phyloP scores from a whole-genome alignment of 176 grass and related monocot genomes.

The Poa annua region DNA sequence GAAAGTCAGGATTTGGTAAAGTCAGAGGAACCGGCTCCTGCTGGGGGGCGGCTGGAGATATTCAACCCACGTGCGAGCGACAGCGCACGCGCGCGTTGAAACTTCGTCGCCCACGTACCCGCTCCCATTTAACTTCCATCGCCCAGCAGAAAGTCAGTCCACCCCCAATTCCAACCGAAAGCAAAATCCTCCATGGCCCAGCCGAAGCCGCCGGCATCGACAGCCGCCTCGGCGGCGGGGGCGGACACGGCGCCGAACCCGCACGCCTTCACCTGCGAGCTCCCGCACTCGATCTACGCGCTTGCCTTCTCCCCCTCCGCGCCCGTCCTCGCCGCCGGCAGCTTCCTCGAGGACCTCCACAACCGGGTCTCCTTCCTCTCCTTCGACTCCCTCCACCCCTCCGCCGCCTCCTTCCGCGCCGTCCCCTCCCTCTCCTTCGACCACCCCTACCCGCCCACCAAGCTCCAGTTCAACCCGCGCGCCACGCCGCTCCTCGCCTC shows the following conservation, averaged over 20 bases:
- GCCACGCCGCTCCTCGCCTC: conserved; percentile 69
- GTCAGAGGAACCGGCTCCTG: no score
- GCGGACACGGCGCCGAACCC: conserved; percentile 50
- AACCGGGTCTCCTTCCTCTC: conserved; percentile 83
- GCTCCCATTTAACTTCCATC: neutral
- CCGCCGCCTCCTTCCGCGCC: conserved; percentile 65
- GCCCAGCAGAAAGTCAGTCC: neutral
- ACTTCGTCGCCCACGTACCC: neutral
- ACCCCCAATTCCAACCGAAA: conserved; percentile 38
- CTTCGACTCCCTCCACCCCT: conserved; percentile 68
- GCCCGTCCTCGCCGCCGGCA: conserved; percentile 75
- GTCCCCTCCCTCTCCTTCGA: conserved; percentile 85
- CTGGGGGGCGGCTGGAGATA: no score
- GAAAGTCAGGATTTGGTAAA: no score
- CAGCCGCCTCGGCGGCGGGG: conserved; percentile 37
- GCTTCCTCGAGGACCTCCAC: conserved; percentile 78
- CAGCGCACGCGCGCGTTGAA: conserved; percentile 35
- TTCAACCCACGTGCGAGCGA: conserved; percentile 39
- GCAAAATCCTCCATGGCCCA: conserved; percentile 42
- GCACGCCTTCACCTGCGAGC: conserved; percentile 83
- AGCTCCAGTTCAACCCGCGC: conserved; percentile 88
- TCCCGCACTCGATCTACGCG: conserved; percentile 86
- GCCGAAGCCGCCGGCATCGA: conserved; percentile 41
- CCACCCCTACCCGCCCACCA: conserved; percentile 89
- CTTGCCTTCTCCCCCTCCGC: conserved; percentile 74